Conservation (phyloP, 306 rosid genomes). For the Acacia crassicarpa region DNA sequence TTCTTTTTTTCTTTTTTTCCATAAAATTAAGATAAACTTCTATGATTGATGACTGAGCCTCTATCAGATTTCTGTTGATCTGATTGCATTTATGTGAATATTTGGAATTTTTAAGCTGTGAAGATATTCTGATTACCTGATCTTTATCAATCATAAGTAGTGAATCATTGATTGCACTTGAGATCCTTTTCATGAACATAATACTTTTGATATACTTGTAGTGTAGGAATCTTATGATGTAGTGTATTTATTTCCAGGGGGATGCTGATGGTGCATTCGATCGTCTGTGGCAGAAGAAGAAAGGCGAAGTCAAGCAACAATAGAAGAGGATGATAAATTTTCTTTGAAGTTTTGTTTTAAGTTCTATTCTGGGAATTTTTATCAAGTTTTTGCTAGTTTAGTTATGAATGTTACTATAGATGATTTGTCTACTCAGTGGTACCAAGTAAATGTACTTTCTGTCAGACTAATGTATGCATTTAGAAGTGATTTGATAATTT, state of each 20-base stretch:
- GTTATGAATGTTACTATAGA: slow-evolving; percentile 1
- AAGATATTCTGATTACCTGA: not conserved
- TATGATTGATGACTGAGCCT: not conserved
- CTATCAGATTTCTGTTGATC: not conserved
- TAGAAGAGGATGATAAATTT: slow-evolving; percentile 30
- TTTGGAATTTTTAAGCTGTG: not conserved
- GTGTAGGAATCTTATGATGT: not conserved
- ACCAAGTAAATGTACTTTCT: not conserved
- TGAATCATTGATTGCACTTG: not conserved
- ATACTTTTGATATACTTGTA: not conserved
- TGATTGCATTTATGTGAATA: not conserved
- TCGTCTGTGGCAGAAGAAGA: slow-evolving; percentile 64
- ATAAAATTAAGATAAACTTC: not conserved
- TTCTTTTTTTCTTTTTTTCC: not conserved
- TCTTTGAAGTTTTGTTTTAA: not conserved
- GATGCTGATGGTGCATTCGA: slow-evolving; percentile 70
- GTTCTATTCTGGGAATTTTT: slow-evolving; percentile 27
- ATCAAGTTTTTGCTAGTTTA: not conserved
- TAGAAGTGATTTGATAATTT: too few relatives aligned
- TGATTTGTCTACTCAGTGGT: slow-evolving; percentile 1
- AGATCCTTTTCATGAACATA: not conserved
- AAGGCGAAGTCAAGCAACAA: slow-evolving; percentile 46
- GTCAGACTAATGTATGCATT: not conserved
- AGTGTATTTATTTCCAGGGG: slow-evolving; percentile 31
- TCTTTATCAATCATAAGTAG: not conserved